A percentile compares a stretch with the other conserved stretches of the same genome.
Evolutionary conservation across 768 basidiomycete genomes (phyloP).

Genomic region (Cystobasidium ongulense): DNA sequence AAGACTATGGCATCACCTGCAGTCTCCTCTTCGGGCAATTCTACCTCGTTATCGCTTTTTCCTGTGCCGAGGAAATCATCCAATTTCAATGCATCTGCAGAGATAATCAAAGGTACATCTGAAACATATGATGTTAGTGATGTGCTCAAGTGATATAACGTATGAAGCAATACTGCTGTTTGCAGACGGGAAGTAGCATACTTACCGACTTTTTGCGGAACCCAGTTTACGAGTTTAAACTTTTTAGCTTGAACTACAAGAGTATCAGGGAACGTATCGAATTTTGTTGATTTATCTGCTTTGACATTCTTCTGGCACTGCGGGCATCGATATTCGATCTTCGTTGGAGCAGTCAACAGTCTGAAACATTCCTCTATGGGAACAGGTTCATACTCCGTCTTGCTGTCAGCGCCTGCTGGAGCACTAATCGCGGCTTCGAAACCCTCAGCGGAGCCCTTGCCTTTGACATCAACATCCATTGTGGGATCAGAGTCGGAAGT

Average conservation of each 20-base stretch:
- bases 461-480: conserved; percentile 35
- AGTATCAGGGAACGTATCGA: conserved; percentile 79
- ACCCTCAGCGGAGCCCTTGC: conserved; percentile 21
- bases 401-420: conserved; percentile 49
- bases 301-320: conserved; percentile 60
- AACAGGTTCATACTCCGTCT: conserved; percentile 57
- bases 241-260: conserved; percentile 85
- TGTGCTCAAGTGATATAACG: not conserved
- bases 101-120: conserved; percentile 80
- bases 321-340: conserved; percentile 72
- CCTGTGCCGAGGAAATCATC: conserved; percentile 63
- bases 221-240: conserved; percentile 93
- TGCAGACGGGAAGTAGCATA: not conserved
- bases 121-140: conserved; percentile 30
- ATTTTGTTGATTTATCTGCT: conserved; percentile 66
- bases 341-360: conserved; percentile 51
- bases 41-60: conserved; percentile 60
- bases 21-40: conserved; percentile 56
- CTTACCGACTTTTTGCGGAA: conserved; percentile 84
- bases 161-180: not conserved
- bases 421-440: not conserved
- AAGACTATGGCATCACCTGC: conserved; percentile 49
- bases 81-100: conserved; percentile 57
- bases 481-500: not conserved
- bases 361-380: conserved; percentile 58